phyloP scores from a whole-genome alignment of 2,329 filamentous ascomycete genomes.

The Paraphaeosphaeria minitans region DNA sequence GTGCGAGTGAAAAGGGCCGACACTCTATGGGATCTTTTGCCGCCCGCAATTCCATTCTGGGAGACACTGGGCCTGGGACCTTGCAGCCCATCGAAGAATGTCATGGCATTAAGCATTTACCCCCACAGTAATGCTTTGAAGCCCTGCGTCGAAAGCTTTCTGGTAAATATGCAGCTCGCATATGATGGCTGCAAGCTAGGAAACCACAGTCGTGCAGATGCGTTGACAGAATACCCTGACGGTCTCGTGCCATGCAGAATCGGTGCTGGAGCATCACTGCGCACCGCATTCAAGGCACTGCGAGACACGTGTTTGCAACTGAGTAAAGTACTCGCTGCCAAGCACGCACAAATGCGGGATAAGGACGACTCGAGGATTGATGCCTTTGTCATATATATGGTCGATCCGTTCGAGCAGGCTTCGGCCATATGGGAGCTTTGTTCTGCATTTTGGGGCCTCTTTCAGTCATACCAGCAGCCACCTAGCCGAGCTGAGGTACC shows the following conservation, averaged over 20 bases:
- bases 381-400: constrained; percentile 72
- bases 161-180: constrained; percentile 69
- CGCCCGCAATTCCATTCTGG: constrained; percentile 79
- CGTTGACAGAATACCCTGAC: constrained; percentile 44
- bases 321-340: constrained; percentile 47
- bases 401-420: constrained; percentile 69
- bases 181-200: constrained; percentile 79
- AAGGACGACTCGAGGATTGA: constrained; percentile 57
- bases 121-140: constrained; percentile 68
- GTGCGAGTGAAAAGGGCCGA: constrained; percentile 74
- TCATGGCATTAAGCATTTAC: constrained; percentile 72
- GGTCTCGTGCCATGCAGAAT: constrained; percentile 42
- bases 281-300: constrained; percentile 36
- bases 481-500: constrained; percentile 48
- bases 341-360: constrained; percentile 41
- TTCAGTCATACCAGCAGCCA: constrained; percentile 63
- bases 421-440: constrained; percentile 70
- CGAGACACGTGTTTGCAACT: constrained; percentile 46
- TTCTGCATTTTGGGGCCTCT: constrained; percentile 73
- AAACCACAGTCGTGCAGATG: constrained; percentile 57
- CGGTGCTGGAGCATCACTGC: constrained; percentile 19
- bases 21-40: constrained; percentile 71
- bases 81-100: constrained; percentile 71
- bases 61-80: constrained; percentile 78
- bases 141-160: constrained; percentile 66